phyloP scores from a whole-genome alignment of 768 basidiomycete species.

The Sistotremastrum suecicum region DNA sequence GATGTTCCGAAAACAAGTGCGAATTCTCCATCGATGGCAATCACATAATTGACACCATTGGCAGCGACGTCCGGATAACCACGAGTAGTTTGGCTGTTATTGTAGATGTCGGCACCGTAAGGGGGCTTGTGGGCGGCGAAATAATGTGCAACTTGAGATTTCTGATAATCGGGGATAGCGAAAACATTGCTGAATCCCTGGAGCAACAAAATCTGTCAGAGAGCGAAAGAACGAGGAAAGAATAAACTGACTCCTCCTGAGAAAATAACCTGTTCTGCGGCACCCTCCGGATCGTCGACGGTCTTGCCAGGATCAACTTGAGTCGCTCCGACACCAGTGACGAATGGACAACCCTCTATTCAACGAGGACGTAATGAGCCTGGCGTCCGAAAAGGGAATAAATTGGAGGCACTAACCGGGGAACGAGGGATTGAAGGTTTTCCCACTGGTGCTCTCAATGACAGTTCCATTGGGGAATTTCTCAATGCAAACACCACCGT shows the following conservation, averaged over 20 bases:
- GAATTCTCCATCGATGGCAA: conserved; percentile 17
- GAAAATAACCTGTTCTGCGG: conserved; percentile 22
- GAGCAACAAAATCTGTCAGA: conserved; percentile 21
- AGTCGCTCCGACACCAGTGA: conserved; percentile 24
- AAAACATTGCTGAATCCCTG: conserved; percentile 11
- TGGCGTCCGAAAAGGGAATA: conserved; percentile 21
- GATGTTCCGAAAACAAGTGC: conserved; percentile 22
- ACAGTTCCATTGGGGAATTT: conserved; percentile 11
- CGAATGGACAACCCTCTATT: conserved; percentile 28
- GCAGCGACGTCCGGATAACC: conserved; percentile 21
- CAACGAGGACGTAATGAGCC: conserved; percentile 42
- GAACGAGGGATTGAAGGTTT: conserved; percentile 27
- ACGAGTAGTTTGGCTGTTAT: conserved; percentile 6
- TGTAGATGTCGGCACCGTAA: conserved; percentile 7
- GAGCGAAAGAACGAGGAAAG: background rate
- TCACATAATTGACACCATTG: conserved; percentile 11
- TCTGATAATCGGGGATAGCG: conserved; percentile 8
- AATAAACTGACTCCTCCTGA: conserved; percentile 17
- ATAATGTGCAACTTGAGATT: conserved; percentile 4
- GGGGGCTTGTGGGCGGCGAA: conserved; percentile 6
- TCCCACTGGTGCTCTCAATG: conserved; percentile 11
- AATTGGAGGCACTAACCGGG: conserved; percentile 15
- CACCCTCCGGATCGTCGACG: conserved; percentile 22
- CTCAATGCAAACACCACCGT: conserved; percentile 18
- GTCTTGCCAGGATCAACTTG: conserved; percentile 21